Base-by-base conservation (phyloP, 2,329 filamentous ascomycete species). In the Xylariaceae sp. region DNA sequence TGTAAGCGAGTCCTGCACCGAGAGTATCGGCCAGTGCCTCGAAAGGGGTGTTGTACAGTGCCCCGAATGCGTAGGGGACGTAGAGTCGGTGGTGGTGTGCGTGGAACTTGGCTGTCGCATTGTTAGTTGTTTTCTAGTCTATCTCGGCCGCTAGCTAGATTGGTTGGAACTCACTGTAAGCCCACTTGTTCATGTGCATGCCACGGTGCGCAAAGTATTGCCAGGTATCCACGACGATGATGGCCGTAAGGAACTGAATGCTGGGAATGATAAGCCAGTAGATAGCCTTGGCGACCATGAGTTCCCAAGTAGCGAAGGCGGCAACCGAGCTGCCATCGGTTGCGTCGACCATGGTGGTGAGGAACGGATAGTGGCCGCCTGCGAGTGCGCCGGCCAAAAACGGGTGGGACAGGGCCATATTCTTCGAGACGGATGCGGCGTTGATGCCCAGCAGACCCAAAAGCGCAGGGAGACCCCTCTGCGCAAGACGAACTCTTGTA, bases 181-280 rank as follows among this genome's bases (percentile, higher is more conserved):
- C 80, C 88, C 89, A 97, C 70, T 89, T 91, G 75, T 97, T 96
- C 75, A 94, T 78, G 72, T 99, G 94, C 94, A 99, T 99, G 50
- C 87, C 81, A 36, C 94, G 89, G 71, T 99, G 94, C 62, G 92
- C 79, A 72, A 96, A 96, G 73, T 99, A 99, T 68, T 99, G 92
- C 94, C 94, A 99, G 40, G 90, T 94, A 71, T 99, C 94, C 59
- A 97, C 81, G 57, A 95, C 76, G 56, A 82, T 72, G 52, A 92
- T 80, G 19, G 85, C 94, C 44, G 88, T 63, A 50, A 81, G 72
- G 65, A 96, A 88, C 68, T 97, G 92, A 43, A 92, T 48, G 3
- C 74, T 78, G 1, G 94, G 94, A 54, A 97, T 78, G 36, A 85
- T 66, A 54, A 83, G 72, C 77, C 88, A 87, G 74, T 97, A 97